Evolutionary conservation across 1,284 basidiomycete genomes (phyloP), one percentile per base, ranked within the genome.

Genomic region (Chalciporus sp.): DNA sequence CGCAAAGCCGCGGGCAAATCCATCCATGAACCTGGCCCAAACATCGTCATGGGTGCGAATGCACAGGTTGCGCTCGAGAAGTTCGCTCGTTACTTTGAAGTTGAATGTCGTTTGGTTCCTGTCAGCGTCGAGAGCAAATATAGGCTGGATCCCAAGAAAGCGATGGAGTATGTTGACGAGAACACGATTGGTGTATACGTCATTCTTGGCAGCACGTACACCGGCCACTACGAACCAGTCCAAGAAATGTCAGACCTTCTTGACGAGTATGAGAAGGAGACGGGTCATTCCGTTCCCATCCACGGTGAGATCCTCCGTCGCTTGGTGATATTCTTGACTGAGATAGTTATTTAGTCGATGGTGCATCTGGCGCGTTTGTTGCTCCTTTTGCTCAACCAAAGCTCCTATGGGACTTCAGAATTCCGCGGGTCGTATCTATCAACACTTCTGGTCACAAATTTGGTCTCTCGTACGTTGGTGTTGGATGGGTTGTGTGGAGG

Each of bases 211-310:
- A 86, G 85, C 78, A 97, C 95, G 14, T 96, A 96, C 73, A 97
- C 95, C 2, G 95, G 95, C 11, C 90, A 91, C 62, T 97, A 95
- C 67, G 95, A 98, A 67, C 86, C 90, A 20, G 95, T 98, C 42
- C 84, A 92, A 68, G 91, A 89, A 65, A 91, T 98, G 86, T 76
- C 87, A 3, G 84, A 88, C 51, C 77, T 92, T 19, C 80, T 98
- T 47, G 95, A 98, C 70, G 86, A 89, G 60, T 95, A 92, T 67
- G 86, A 98, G 74, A 73, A 69, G n/a, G 78, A 82, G 64, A 95
- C 92, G 0, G 95, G 95, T 1, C 75, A 83, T 62, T 81, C 73
- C 44, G 83, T 95, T 17, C 92, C 92, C 5, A 95, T 95, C 60
- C 95, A 98, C 68, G 90, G 83, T 82, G 33, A 35, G 72, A 60